Conservation (phyloP, 2,329 filamentous ascomycete species). For the Hypoxylon sp. region DNA sequence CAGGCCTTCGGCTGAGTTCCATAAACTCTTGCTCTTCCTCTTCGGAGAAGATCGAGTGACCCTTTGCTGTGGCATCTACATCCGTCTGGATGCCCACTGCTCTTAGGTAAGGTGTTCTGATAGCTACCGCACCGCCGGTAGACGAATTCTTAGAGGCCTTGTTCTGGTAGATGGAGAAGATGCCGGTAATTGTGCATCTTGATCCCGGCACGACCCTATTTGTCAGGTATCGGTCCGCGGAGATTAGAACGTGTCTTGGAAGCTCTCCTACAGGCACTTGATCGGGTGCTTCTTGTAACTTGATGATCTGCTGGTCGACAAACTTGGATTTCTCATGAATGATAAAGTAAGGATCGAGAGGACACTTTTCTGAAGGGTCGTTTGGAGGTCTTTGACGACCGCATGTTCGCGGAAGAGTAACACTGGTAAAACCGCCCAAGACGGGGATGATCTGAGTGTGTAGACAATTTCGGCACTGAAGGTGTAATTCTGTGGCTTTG, state of each 20-base stretch:
- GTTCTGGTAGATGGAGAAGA: conserved; percentile 97
- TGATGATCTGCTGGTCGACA: conserved; percentile 98
- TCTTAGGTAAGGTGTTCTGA: conserved; percentile 93
- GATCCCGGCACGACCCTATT: conserved; percentile 97
- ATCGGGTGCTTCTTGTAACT: conserved; percentile 96
- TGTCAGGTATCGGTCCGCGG: conserved; percentile 94
- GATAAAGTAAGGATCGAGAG: conserved; percentile 95
- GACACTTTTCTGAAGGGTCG: conserved; percentile 82
- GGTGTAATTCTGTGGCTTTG: conserved; percentile 88
- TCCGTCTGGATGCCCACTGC: conserved; percentile 94
- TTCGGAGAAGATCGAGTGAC: conserved; percentile 86
- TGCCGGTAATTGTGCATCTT: conserved; percentile 93
- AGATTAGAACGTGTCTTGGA: conserved; percentile 93
- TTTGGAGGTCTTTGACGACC: conserved; percentile 73
- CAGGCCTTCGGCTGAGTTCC: conserved; percentile 89
- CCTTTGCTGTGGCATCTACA: conserved; percentile 89
- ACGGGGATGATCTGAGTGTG: conserved; percentile 79
- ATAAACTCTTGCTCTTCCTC: conserved; percentile 97
- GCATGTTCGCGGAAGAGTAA: conserved; percentile 87
- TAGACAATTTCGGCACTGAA: conserved; percentile 90
- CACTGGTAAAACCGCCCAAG: conserved; percentile 87
- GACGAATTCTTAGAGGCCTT: conserved; percentile 86
- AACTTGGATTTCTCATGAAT: conserved; percentile 94
- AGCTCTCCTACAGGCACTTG: conserved; percentile 97
- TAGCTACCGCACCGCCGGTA: conserved; percentile 86